Percentiles rank a stretch among this genome's conserved stretches.
Conservation (phyloP, 2,329 filamentous ascomycete genomes). For the Penicillium concentricum region DNA sequence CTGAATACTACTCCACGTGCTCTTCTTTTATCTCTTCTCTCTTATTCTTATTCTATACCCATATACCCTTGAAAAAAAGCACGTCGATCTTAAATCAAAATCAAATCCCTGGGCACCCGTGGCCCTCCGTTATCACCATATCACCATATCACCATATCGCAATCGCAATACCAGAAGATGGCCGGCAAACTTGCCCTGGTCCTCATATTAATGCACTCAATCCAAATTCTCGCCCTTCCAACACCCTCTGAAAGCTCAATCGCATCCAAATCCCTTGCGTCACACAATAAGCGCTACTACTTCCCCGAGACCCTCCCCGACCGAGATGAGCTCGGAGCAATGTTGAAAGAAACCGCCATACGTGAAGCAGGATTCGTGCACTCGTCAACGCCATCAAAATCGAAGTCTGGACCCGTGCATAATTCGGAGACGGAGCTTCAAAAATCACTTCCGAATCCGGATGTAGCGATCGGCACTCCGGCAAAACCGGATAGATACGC, state of each 20-base stretch:
- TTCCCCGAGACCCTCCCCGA: conserved; percentile 20
- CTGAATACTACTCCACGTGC: too few relatives aligned
- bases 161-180: background rate
- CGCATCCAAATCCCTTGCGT: background rate
- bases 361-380: conserved; percentile 16
- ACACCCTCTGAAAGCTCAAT: background rate
- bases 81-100: background rate
- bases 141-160: background rate
- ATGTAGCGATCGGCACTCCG: conserved; percentile 17
- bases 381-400: background rate
- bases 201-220: background rate
- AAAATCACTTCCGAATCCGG: conserved; percentile 10
- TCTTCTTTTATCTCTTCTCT: too few relatives aligned
- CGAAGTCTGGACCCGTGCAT: background rate
- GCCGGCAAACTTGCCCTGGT: background rate
- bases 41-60: too few relatives aligned
- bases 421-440: background rate
- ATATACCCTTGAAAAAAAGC: background rate
- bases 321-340: conserved; percentile 10
- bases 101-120: background rate
- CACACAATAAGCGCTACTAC: conserved; percentile 13
- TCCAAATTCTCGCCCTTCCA: background rate
- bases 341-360: conserved; percentile 6
- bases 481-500: background rate
- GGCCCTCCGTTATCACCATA: background rate